Conservation (phyloP, 306 rosid genomes). For the Vigna mungo region DNA sequence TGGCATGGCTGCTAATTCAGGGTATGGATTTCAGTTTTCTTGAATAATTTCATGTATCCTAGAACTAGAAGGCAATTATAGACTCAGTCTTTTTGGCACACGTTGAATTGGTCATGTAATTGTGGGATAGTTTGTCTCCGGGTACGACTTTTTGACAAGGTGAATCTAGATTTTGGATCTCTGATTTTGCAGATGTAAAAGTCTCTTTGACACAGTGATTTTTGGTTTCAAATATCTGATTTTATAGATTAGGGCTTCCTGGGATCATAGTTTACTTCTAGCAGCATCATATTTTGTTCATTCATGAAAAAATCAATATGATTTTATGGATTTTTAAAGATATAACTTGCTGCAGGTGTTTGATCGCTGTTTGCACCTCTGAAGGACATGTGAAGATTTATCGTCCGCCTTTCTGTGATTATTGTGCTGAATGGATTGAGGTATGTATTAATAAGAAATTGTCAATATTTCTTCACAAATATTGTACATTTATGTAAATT, state of each 20-base stretch:
- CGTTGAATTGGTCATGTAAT: not conserved
- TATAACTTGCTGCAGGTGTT: conserved; percentile 65
- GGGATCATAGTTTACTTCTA: not conserved
- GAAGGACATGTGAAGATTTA: conserved; percentile 84
- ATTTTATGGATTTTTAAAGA: not conserved
- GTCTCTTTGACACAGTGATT: not conserved
- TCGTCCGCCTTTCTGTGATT: conserved; percentile 83
- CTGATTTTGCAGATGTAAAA: not conserved
- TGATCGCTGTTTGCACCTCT: conserved; percentile 82
- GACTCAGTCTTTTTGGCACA: not conserved
- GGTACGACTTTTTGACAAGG: not conserved
- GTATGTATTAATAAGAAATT: conserved; percentile 46
- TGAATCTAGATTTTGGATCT: not conserved
- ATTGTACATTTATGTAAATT: not conserved
- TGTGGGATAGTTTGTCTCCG: not conserved
- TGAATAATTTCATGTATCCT: conserved; percentile 10
- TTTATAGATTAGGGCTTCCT: not conserved
- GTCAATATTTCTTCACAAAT: conserved; percentile 1
- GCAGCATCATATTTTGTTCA: conserved; percentile 23
- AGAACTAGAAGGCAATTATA: not conserved
- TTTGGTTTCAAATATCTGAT: not conserved
- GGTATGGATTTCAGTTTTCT: conserved; percentile 52
- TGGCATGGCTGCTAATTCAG: conserved; percentile 82
- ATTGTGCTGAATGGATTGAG: conserved; percentile 89
- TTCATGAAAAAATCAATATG: conserved; percentile 30